phyloP scores from a whole-genome alignment of 1,139 yeast genomes.

The Lodderomyces beijingensis region DNA sequence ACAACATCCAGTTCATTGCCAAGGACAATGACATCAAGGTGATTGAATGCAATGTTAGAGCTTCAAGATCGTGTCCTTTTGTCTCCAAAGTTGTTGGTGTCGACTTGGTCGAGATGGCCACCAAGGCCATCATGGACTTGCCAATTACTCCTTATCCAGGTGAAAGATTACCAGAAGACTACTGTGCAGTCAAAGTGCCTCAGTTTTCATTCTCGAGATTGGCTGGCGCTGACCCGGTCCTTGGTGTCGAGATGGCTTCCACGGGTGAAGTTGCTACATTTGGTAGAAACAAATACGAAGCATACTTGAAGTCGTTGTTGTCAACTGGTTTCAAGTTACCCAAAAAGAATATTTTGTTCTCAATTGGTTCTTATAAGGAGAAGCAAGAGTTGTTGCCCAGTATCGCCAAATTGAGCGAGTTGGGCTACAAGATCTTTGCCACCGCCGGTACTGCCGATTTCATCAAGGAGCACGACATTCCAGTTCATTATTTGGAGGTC shows the following conservation, averaged over 20 bases:
- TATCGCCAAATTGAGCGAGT: constrained; percentile 70
- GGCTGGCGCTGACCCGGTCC: constrained; percentile 97
- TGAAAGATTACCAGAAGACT: constrained; percentile 82
- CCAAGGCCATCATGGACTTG: constrained; percentile 89
- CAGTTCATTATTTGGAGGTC: constrained; percentile 92
- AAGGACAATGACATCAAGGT: constrained; percentile 61
- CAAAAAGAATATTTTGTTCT: constrained; percentile 87
- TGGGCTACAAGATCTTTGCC: constrained; percentile 90
- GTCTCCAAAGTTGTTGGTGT: constrained; percentile 98
- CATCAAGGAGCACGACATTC: constrained; percentile 88
- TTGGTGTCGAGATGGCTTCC: constrained; percentile 99
- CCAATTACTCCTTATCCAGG: constrained; percentile 89
- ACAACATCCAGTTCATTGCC: constrained; percentile 85
- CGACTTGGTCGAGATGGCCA: constrained; percentile 95
- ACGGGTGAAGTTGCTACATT: constrained; percentile 99
- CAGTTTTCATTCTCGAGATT: constrained; percentile 97
- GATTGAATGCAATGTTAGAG: constrained; percentile 97
- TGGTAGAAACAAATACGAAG: constrained; percentile 95
- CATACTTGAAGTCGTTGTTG: constrained; percentile 88
- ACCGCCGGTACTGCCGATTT: constrained; percentile 99
- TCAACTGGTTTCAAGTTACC: constrained; percentile 96
- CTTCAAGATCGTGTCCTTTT: constrained; percentile 99
- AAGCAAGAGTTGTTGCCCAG: constrained; percentile 90
- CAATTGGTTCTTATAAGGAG: constrained; percentile 97
- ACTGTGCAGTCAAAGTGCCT: constrained; percentile 96